Conservation (phyloP, 495 filamentous ascomycete species). For the Neurospora sp. region DNA sequence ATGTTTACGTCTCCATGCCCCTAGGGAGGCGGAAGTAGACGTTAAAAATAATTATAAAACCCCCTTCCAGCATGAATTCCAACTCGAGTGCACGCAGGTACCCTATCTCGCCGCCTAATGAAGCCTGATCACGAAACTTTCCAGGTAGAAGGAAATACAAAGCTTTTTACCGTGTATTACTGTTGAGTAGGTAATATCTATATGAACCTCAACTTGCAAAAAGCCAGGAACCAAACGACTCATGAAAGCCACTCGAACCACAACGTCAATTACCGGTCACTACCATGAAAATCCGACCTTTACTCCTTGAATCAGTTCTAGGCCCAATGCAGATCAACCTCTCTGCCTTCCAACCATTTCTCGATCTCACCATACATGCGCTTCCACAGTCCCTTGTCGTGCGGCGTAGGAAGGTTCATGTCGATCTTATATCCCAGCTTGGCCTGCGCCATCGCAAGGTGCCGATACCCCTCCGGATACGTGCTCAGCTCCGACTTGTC, state of each 20-base stretch:
- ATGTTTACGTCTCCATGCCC: not conserved
- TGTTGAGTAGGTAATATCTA: not conserved
- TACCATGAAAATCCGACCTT: not conserved
- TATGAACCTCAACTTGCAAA: not conserved
- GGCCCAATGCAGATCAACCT: conserved; percentile 22
- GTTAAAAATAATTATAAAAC: not conserved
- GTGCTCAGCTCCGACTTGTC: conserved; percentile 35
- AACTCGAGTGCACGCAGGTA: not conserved
- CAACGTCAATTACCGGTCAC: not conserved
- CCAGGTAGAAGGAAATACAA: not conserved
- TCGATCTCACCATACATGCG: conserved; percentile 37
- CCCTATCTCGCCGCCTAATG: not conserved
- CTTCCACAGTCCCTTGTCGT: conserved; percentile 18
- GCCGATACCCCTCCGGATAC: conserved; percentile 49
- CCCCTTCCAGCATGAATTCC: not conserved
- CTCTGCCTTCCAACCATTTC: conserved; percentile 33
- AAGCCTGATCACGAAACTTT: not conserved
- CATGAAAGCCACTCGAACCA: not conserved
- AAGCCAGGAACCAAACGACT: not conserved
- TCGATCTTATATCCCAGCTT: conserved; percentile 36
- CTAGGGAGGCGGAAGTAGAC: not conserved
- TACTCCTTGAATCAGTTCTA: not conserved
- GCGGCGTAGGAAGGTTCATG: conserved; percentile 27
- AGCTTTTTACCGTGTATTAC: not conserved
- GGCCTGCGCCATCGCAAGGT: conserved; percentile 39